Percentiles rank a stretch among this genome's conserved stretches.
Evolutionary conservation across 2,329 filamentous ascomycete species (phyloP).

Genomic region (Xylaria sp.): DNA sequence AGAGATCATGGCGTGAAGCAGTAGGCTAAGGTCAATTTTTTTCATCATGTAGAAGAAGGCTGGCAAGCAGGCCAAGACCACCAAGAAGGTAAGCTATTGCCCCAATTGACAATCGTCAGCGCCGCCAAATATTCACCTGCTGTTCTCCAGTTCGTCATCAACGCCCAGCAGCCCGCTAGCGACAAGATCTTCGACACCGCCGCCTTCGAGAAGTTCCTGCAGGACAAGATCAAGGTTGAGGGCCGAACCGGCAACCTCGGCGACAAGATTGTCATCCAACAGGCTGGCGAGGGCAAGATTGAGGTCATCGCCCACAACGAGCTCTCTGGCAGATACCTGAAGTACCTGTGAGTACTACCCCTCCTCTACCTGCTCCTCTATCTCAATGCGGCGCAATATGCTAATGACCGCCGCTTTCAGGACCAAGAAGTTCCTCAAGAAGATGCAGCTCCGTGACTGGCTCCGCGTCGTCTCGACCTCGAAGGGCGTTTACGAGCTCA

Average conservation of each 20-base stretch:
- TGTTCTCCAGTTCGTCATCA: constrained; percentile 85
- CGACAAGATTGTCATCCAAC: constrained; percentile 86
- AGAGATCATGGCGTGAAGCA: constrained; percentile 69
- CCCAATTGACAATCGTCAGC: not conserved
- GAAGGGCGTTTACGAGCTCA: constrained; percentile 98
- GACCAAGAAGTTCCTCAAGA: constrained; percentile 99
- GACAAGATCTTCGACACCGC: constrained; percentile 99
- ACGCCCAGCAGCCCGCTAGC: constrained; percentile 94
- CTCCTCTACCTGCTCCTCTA: not conserved
- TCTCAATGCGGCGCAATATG: not conserved
- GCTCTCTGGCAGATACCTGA: constrained; percentile 98
- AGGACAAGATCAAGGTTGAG: constrained; percentile 99
- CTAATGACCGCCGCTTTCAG: constrained; percentile 46
- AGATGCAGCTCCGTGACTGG: constrained; percentile 99
- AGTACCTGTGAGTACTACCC: constrained; percentile 82
- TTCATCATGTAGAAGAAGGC: constrained; percentile 66
- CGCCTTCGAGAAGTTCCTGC: constrained; percentile 99
- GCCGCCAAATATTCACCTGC: not conserved
- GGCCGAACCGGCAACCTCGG: constrained; percentile 98
- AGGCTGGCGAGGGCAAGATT: constrained; percentile 94
- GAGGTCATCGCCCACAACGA: constrained; percentile 97
- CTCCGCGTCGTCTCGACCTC: constrained; percentile 97
- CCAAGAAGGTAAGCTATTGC: constrained; percentile 71
- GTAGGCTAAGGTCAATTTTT: constrained; percentile 86
- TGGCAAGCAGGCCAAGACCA: constrained; percentile 71